Evolutionary conservation across 176 grass and related monocot species (phyloP), one percentile per base, ranked within the genome.

Genomic region (Juncus inflexus): DNA sequence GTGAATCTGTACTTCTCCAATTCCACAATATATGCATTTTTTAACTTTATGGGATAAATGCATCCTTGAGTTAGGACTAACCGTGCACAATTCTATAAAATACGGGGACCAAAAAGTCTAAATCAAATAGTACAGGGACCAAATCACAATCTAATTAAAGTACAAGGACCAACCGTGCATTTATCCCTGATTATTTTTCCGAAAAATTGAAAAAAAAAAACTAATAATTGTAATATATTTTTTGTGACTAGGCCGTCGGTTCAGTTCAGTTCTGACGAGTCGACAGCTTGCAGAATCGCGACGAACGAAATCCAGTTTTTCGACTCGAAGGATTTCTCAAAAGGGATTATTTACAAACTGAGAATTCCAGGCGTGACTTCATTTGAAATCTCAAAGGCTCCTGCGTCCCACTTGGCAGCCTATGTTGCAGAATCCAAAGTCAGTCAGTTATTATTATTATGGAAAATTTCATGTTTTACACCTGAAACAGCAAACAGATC

Each of bases 281-380:
- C 82, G 55, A 81, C 90, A 19, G 92, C 79, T 58, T 96, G 87
- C 58, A 79, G 84, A 43, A 86, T 91, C 87, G 74, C 62, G 38
- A 85, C 92, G 70, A 91, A 97, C 73, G 87, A 91, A 77, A 89
- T 91, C 66, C 87, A 89, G 15, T 91, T 91, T 75, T 84, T 91
- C 14, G 84, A 91, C 54, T 63, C 85, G 78, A 97, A 97, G 39
- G 79, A 89, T 76, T 97, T 97, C 43, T 64, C 82, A 3, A 91
- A 89, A 79, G 92, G 87, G 47, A 49, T 79, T 84, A 75, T 75
- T 41, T 65, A 79, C 80, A 97, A 57, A 63, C 41, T 89, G 70
- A 91, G 79, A 77, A 12, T 89, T 39, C 84, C 87, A 60, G 82
- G 87, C 67, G 86, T 96, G 75, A 77, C 84, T 77, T 63, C 84